Evolutionary conservation across 352 stramenopile genomes (phyloP).

Genomic region (Elongisporangium undulatum): DNA sequence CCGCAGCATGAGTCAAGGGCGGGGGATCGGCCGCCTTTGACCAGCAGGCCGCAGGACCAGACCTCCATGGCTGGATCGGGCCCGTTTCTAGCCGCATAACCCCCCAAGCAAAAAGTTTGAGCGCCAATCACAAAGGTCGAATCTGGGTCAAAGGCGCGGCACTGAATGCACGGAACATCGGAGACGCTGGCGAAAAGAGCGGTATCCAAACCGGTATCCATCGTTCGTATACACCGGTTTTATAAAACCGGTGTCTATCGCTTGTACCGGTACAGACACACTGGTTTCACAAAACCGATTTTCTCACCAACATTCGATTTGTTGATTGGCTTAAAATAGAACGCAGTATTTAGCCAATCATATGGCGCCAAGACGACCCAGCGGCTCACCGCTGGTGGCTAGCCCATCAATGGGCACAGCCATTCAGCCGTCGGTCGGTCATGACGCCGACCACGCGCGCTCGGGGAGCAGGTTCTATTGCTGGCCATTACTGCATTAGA

Average conservation of each 20-base stretch:
- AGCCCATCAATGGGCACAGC: background rate
- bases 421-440: background rate
- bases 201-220: background rate
- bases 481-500: background rate
- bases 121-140: background rate
- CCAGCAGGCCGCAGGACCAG: background rate
- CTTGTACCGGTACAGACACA: too few species aligned
- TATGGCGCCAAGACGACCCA: background rate
- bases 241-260: too few species aligned
- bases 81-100: background rate
- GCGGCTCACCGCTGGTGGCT: background rate
- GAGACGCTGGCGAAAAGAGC: background rate
- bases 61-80: background rate
- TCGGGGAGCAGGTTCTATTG: background rate
- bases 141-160: too few species aligned
- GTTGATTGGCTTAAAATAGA: background rate
- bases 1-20: background rate
- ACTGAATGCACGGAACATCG: background rate
- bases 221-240: background rate
- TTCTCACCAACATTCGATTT: background rate
- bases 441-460: background rate
- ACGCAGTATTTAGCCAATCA: background rate
- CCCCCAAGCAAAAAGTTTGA: background rate
- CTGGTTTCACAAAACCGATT: background rate
- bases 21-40: background rate